A percentile compares a stretch with the other conserved stretches of the same genome.
These are phyloP conservation scores for Corymbia citriodora DNA, from an alignment of 441 rosid species.

Conservation along the genomic window DNA sequence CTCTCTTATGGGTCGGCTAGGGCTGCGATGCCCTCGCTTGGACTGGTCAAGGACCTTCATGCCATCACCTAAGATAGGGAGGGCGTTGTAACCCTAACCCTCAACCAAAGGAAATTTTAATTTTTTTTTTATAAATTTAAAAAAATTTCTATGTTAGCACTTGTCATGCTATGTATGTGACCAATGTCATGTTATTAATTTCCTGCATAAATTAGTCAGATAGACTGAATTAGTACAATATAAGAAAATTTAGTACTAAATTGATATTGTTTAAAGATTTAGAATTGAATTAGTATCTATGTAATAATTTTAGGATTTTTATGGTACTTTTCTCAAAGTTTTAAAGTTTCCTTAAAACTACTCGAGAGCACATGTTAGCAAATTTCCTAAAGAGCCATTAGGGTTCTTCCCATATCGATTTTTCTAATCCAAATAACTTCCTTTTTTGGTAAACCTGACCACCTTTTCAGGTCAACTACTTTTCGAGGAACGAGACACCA, in stretches of 20 bases:
- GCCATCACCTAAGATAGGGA: neutral
- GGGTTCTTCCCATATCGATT: too few relatives aligned
- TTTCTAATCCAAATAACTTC: too few relatives aligned
- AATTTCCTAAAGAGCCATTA: neutral
- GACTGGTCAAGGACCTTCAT: accelerated
- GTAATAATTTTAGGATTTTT: too few relatives aligned
- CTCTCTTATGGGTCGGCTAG: accelerated
- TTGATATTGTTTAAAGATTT: too few relatives aligned
- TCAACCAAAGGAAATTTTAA: too few relatives aligned
- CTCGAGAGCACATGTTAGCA: neutral
- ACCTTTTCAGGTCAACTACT: neutral
- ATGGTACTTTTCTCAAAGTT: neutral
- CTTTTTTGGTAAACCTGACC: neutral
- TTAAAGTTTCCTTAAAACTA: neutral
- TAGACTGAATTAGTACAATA: too few relatives aligned
- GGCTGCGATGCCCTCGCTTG: accelerated
- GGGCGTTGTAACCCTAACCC: accelerated
- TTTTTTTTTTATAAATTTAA: too few relatives aligned
- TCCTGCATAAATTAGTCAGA: accelerated
- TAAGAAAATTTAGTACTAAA: too few relatives aligned
- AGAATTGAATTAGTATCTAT: too few relatives aligned
- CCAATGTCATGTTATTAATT: too few relatives aligned
- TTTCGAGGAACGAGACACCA: neutral
- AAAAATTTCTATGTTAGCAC: accelerated
- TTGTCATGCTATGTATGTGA: neutral